These are phyloP conservation scores for Ceratobasidium sp. DNA, from an alignment of 1,284 basidiomycete species.

Conservation along the genomic window DNA sequence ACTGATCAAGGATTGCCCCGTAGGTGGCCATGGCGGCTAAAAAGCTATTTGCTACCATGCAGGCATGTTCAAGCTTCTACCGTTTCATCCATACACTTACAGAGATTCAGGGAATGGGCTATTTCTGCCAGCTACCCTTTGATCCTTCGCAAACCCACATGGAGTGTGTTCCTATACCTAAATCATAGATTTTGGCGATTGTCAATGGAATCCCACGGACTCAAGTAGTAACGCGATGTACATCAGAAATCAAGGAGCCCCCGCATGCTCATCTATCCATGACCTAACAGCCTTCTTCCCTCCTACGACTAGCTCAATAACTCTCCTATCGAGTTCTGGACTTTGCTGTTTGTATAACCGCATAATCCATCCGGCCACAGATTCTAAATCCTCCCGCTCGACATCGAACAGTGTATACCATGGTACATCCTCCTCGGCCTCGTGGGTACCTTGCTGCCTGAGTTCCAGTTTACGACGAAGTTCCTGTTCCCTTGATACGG, in stretches of 20 bases:
- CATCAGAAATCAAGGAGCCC: constrained; percentile 2
- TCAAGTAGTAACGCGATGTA: background rate
- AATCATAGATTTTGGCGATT: constrained; percentile 8
- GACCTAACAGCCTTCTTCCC: constrained; percentile 72
- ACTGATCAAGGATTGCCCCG: background rate
- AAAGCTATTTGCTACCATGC: constrained; percentile 25
- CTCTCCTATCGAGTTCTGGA: constrained; percentile 44
- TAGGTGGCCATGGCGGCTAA: constrained; percentile 30
- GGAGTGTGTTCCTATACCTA: constrained; percentile 22
- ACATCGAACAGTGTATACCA: constrained; percentile 93
- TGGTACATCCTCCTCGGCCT: constrained; percentile 25
- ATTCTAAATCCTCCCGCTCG: constrained; percentile 83
- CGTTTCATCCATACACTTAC: background rate
- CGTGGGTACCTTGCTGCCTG: constrained; percentile 12
- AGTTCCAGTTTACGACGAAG: constrained; percentile 19
- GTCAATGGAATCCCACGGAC: background rate
- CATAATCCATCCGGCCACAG: constrained; percentile 79
- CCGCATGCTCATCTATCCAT: constrained; percentile 60
- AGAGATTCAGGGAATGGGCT: constrained; percentile 14
- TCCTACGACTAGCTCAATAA: constrained; percentile 60
- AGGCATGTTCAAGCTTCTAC: background rate
- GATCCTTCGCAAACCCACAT: constrained; percentile 31
- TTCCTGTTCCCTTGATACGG: constrained; percentile 12
- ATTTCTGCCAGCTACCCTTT: constrained; percentile 30
- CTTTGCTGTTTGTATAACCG: constrained; percentile 66